Percentiles rank a stretch among this genome's conserved stretches.
Conservation (phyloP, 768 basidiomycete species). For the Leccinellum albellum region DNA sequence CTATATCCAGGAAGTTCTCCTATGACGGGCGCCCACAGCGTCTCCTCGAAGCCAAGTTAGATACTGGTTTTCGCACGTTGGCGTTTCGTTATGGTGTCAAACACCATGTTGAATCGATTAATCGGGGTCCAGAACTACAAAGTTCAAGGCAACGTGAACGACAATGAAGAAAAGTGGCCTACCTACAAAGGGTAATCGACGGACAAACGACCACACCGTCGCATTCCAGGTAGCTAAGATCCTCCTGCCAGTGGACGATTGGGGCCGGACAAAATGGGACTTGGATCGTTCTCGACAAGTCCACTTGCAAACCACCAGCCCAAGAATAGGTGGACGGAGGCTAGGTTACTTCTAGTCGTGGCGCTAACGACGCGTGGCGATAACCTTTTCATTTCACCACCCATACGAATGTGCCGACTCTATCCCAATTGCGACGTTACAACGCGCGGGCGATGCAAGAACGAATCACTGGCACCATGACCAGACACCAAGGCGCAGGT, state of each 20-base stretch:
- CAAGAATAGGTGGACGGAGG: neutral
- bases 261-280: neutral
- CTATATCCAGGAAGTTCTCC: neutral
- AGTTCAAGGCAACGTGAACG: neutral
- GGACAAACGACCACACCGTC: neutral
- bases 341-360: neutral
- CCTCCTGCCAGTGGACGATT: too few species aligned
- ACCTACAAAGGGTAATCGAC: constrained; percentile 2
- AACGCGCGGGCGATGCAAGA: neutral
- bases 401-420: neutral
- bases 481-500: neutral
- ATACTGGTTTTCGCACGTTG: neutral
- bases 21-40: neutral
- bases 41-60: neutral
- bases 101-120: neutral
- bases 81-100: constrained; percentile 1
- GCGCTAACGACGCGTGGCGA: neutral
- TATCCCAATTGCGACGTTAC: neutral
- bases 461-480: neutral
- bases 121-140: neutral
- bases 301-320: neutral
- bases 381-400: constrained; percentile 1
- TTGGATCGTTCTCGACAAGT: neutral
- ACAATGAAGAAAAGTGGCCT: neutral
- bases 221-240: neutral